These are phyloP conservation scores for Cutaneotrichosporon mucoides DNA, from an alignment of 1,284 basidiomycete genomes.

Conservation along the genomic window DNA sequence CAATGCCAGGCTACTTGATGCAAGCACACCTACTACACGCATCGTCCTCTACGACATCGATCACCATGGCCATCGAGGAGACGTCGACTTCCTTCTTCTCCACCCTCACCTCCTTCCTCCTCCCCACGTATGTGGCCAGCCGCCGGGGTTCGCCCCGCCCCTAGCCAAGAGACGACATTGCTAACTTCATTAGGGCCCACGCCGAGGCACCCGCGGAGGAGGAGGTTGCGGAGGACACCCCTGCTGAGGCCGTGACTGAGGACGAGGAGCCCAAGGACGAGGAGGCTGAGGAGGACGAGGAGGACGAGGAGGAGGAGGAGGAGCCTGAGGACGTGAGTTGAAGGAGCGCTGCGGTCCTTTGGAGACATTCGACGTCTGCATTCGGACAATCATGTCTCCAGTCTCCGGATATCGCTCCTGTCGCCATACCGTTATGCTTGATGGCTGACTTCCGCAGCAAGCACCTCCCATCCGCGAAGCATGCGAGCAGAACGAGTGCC, in stretches of 20 bases:
- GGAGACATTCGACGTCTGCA: neutral
- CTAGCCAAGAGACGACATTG: neutral
- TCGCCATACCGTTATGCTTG: too few relatives aligned
- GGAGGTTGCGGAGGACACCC: slow-evolving; percentile 41
- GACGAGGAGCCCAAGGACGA: slow-evolving; percentile 45
- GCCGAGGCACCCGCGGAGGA: slow-evolving; percentile 47
- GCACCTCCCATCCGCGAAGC: slow-evolving; percentile 68
- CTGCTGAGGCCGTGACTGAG: slow-evolving; percentile 40
- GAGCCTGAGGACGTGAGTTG: slow-evolving; percentile 76
- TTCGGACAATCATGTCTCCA: too few relatives aligned
- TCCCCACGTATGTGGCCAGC: slow-evolving; percentile 35
- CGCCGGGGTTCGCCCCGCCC: neutral
- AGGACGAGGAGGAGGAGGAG: slow-evolving; percentile 51
- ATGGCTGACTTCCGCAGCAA: neutral
- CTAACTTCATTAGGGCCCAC: slow-evolving; percentile 38
- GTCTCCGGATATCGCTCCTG: too few relatives aligned
- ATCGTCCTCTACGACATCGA: neutral
- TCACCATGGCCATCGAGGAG: slow-evolving; percentile 22
- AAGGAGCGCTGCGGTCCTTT: neutral
- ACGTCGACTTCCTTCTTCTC: slow-evolving; percentile 33
- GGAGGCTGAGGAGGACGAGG: slow-evolving; percentile 44
- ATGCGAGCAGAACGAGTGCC: slow-evolving; percentile 69
- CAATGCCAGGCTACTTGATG: slow-evolving; percentile 9
- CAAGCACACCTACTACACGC: neutral
- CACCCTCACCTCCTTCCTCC: slow-evolving; percentile 33